Conservation (phyloP, 306 rosid genomes). For the Corylus avellana region DNA sequence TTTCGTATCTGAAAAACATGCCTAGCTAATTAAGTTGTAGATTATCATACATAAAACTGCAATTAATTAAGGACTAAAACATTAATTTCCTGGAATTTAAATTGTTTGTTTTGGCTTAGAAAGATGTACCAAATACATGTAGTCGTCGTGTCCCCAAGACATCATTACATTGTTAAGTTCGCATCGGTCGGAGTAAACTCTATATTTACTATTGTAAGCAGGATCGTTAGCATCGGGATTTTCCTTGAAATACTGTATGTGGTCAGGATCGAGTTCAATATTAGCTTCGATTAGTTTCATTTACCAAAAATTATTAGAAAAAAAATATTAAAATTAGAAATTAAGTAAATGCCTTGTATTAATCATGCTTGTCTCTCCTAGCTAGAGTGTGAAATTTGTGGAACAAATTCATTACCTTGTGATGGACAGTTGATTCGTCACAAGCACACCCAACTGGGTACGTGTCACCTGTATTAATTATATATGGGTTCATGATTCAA, state of each 20-base stretch:
- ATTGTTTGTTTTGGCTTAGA: neutral
- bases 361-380: neutral
- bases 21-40: neutral
- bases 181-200: slow-evolving; percentile 65
- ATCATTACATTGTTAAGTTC: slow-evolving; percentile 77
- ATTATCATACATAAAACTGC: neutral
- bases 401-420: slow-evolving; percentile 7
- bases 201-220: slow-evolving; percentile 58
- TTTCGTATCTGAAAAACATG: slow-evolving; percentile 32
- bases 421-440: slow-evolving; percentile 69
- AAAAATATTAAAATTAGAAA: neutral
- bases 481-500: slow-evolving; percentile 9
- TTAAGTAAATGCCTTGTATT: neutral
- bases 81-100: no score
- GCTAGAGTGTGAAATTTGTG: neutral
- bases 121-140: slow-evolving; percentile 71
- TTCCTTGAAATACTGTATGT: slow-evolving; percentile 66
- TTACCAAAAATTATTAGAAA: neutral
- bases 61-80: neutral
- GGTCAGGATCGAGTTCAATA: neutral
- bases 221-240: slow-evolving; percentile 54
- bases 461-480: slow-evolving; percentile 56
- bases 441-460: slow-evolving; percentile 84
- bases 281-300: slow-evolving; percentile 5
- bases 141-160: slow-evolving; percentile 97